Evolutionary conservation across 2,329 filamentous ascomycete species (phyloP), one percentile per base, ranked within the genome.

Genomic region (Knufia fluminis): DNA sequence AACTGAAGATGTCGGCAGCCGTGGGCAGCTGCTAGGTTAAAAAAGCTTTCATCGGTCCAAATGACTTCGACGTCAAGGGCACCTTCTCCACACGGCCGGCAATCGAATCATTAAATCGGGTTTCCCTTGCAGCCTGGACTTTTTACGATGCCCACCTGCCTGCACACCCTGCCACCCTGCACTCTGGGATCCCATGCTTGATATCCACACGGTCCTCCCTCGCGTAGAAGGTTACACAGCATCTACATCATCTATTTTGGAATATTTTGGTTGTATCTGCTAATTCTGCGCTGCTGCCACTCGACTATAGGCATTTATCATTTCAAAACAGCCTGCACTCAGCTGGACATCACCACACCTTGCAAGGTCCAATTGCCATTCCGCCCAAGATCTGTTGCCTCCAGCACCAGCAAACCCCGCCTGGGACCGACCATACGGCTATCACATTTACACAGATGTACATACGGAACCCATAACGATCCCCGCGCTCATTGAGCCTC

Each of bases 201-300:
- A 4, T 17, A 31, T 7, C 41, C 41, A 44, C 41, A 44, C 28
- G 41, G 10, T 44, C 4, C 17, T 44, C 41, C 16, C 41, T 44
- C 23, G 22, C 22, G 41, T 44, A 10, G 24, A 26, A 28, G 9
- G 22, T 28, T 26, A 26, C 41, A 44, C 41, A 44, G 24, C 41
- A 44, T 44, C 41, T 26, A 32, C 41, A 44, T 16, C 24, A 10
- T 44, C 17, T 31, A 28, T 7, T 3, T 26, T 26, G 24, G 22
- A 7, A 26, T 26, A 10, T 6, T 20, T 22, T 24, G 7, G n/a
- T 38, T 20, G 14, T 38, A 4, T n/a, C 14, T 38, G 35, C 35
- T 38, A 38, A 16, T 20, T 16, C 14, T 38, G 14, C n/a, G 17
- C 35, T 38, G 35, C 17, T 38, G 14, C 14, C 35, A 16, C n/a